phyloP scores from a whole-genome alignment of 2,329 filamentous ascomycete genomes.

The Xylaria sp. region DNA sequence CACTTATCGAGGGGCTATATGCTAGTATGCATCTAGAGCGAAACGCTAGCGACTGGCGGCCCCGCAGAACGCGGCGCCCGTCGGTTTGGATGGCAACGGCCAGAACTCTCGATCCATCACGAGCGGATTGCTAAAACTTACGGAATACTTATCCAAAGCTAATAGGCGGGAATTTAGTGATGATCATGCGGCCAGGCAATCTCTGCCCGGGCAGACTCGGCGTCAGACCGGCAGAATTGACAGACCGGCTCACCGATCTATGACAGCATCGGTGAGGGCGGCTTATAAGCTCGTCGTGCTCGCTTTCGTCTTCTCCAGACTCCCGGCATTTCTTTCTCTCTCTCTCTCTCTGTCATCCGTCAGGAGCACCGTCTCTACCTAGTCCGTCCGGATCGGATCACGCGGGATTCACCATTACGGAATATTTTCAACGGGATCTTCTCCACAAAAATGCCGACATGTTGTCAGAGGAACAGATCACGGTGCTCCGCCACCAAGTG shows the following conservation, averaged over 20 bases:
- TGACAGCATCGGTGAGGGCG: background rate
- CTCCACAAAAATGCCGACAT: slow-evolving; percentile 11
- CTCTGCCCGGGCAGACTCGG: slow-evolving; percentile 2
- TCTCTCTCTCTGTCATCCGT: too few relatives aligned
- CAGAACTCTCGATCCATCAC: background rate
- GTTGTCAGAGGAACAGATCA: slow-evolving; percentile 12
- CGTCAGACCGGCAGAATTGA: background rate
- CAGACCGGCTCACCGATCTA: background rate
- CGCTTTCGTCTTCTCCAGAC: too few relatives aligned
- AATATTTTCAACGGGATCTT: background rate
- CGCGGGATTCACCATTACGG: background rate
- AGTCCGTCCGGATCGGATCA: background rate
- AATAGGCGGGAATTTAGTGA: background rate
- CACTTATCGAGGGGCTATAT: background rate
- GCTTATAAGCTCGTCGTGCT: background rate
- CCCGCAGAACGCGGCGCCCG: too few relatives aligned
- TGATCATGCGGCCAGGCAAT: background rate
- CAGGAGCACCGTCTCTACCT: too few relatives aligned
- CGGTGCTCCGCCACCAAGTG: slow-evolving; percentile 17
- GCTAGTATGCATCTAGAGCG: background rate
- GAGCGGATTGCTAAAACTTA: background rate
- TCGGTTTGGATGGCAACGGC: background rate
- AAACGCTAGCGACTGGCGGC: background rate
- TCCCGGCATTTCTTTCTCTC: too few relatives aligned
- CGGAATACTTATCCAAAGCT: background rate